These are phyloP conservation scores for Gossypium turneri DNA, from an alignment of 345 rosid species.

Conservation along the genomic window DNA sequence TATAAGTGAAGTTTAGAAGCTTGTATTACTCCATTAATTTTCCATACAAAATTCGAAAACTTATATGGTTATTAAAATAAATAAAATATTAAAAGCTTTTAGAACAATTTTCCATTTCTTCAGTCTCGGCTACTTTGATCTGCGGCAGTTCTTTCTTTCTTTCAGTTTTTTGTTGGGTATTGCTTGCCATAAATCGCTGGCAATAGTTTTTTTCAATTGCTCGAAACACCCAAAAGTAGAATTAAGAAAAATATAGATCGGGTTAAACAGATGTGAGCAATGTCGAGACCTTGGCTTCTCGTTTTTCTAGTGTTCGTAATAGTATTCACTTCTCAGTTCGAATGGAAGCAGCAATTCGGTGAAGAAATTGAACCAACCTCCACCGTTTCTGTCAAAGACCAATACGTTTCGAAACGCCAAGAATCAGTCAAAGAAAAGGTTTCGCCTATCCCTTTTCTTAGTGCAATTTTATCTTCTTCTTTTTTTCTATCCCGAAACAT, in stretches of 20 bases:
- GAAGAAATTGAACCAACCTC: constrained; percentile 47
- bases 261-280: constrained; percentile 30
- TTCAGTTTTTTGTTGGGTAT: not conserved
- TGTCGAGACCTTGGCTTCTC: constrained; percentile 72
- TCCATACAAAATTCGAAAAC: no score
- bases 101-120: not conserved
- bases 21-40: no score
- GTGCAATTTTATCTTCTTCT: not conserved
- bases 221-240: not conserved
- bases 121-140: not conserved
- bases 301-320: constrained; percentile 56
- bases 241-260: not conserved
- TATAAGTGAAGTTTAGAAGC: no score
- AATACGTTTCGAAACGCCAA: constrained; percentile 34
- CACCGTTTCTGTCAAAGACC: constrained; percentile 33
- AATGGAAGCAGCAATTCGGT: constrained; percentile 72
- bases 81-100: not conserved
- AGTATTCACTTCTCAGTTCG: constrained; percentile 63
- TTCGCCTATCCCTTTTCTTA: not conserved
- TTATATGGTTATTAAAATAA: no score
- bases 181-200: not conserved
- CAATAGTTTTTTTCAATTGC: not conserved
- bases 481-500: not conserved
- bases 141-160: not conserved
- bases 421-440: constrained; percentile 73